Evolutionary conservation across 2,329 filamentous ascomycete species (phyloP), one percentile per base, ranked within the genome.

Genomic region (Ophiosphaerella herpotricha): DNA sequence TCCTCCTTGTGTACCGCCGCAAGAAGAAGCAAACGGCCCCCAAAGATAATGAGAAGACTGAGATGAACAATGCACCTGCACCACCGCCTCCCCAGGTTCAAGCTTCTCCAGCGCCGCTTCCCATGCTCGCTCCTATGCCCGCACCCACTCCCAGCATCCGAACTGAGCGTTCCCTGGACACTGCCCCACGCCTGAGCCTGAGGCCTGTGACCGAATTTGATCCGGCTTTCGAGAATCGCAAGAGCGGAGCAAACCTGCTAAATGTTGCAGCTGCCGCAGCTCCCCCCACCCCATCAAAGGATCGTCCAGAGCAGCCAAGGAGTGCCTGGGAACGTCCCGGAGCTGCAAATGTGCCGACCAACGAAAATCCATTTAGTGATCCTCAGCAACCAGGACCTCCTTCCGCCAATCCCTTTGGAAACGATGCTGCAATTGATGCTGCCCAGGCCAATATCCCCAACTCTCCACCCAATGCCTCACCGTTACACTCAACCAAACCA

Each of bases 141-240:
- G 24, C 38, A 14, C 38, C 38, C 2, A 56, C 63, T 44, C 72
- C 77, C 23, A 76, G 74, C 60, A 60, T 74, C 40, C 59, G 68
- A 34, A 75, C 77, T 46, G 72, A 75, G 47, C 77, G 71, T 59
- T 81, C 77, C 55, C 75, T 71, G 55, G 78, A 80, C 26, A 82
- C 77, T 31, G 86, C 91, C 38, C 91, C 91, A n/a, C 87, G 87
- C 55, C 81, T 97, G 54, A 95, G 90, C 67, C 80, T 96, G 46
- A 87, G 91, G 42, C 91, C 91, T 2, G 83, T 94, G 41, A 93
- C 90, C 35, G 86, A 94, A 64, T 92, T 96, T 74, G 80, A 90
- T 34, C 89, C 90, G 5, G 85, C 84, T 65, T 81, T 89, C 55
- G 72, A 71, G 23, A 71, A 75, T 52, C 67, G 70, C 54, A 76